Percentiles rank a stretch among this genome's conserved stretches.
Evolutionary conservation across 768 basidiomycete species (phyloP).

Genomic region (Leccinum boreale): DNA sequence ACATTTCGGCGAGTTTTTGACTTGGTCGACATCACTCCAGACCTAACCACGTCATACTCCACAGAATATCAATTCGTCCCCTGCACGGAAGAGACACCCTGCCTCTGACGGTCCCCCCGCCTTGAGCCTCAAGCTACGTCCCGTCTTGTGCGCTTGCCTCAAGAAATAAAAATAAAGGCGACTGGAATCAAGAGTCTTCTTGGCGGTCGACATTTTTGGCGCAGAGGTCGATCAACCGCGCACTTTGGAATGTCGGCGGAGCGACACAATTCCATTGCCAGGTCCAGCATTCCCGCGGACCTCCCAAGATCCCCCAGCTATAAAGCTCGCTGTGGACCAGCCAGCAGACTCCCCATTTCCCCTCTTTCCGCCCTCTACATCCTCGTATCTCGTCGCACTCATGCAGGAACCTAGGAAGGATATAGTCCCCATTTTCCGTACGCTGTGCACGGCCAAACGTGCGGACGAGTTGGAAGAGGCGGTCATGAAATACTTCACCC

Average conservation of each 20-base stretch:
- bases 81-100: not conserved
- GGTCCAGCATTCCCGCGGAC: not conserved
- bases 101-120: not conserved
- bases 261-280: not conserved
- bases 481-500: constrained; percentile 47
- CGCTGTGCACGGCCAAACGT: constrained; percentile 45
- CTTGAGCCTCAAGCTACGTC: not conserved
- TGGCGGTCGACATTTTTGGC: not conserved
- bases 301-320: constrained; percentile 2
- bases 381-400: not conserved
- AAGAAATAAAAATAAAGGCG: not conserved
- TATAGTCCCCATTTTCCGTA: constrained; percentile 41
- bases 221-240: not conserved
- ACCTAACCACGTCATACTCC: not conserved
- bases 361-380: not conserved
- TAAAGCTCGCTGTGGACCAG: constrained; percentile 9
- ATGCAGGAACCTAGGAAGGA: constrained; percentile 61
- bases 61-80: constrained; percentile 4
- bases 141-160: not conserved
- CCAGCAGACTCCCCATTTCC: not conserved
- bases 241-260: constrained; percentile 7
- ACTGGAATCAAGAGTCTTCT: not conserved
- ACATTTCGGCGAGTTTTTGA: not conserved
- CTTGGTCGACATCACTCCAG: not conserved
- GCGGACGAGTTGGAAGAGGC: constrained; percentile 49